Conservation (phyloP, 176 grass and related monocot species). For the Tillandsia leiboldiana region DNA sequence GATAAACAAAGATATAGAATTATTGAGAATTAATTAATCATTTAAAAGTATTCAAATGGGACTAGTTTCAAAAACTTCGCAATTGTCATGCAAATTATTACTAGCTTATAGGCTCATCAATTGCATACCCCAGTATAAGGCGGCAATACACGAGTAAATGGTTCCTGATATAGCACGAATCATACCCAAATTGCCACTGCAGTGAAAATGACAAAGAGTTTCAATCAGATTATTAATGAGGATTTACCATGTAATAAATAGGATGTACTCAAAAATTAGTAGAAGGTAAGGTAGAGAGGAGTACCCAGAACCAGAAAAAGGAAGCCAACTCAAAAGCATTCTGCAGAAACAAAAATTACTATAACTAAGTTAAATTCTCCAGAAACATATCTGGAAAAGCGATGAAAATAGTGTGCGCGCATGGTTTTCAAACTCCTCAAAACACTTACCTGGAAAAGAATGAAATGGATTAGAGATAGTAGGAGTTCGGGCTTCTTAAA, state of each 20-base stretch:
- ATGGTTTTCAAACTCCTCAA: conserved; percentile 14
- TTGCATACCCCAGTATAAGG: conserved; percentile 74
- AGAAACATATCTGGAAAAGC: not conserved
- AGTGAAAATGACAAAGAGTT: conserved; percentile 21
- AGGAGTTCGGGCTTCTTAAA: conserved; percentile 95
- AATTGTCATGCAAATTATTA: not conserved
- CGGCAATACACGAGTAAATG: conserved; percentile 84
- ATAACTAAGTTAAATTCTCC: not conserved
- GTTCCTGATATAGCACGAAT: conserved; percentile 93
- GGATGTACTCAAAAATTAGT: not conserved
- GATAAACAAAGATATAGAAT: not conserved
- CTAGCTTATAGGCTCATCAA: conserved; percentile 3
- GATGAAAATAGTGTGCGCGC: not conserved
- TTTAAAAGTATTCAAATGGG: not conserved
- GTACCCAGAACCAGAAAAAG: conserved; percentile 99
- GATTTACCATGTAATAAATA: not conserved
- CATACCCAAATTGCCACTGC: conserved; percentile 98
- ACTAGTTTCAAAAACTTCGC: not conserved
- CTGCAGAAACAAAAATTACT: conserved; percentile 43
- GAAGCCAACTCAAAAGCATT: conserved; percentile 96
- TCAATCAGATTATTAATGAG: conserved; percentile 6
- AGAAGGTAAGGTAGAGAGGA: conserved; percentile 10
- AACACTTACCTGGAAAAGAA: conserved; percentile 73
- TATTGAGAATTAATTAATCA: not conserved
- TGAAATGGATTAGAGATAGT: conserved; percentile 84